Evolutionary conservation across 2,329 filamentous ascomycete species (phyloP).

Genomic region (Colletotrichum godetiae): DNA sequence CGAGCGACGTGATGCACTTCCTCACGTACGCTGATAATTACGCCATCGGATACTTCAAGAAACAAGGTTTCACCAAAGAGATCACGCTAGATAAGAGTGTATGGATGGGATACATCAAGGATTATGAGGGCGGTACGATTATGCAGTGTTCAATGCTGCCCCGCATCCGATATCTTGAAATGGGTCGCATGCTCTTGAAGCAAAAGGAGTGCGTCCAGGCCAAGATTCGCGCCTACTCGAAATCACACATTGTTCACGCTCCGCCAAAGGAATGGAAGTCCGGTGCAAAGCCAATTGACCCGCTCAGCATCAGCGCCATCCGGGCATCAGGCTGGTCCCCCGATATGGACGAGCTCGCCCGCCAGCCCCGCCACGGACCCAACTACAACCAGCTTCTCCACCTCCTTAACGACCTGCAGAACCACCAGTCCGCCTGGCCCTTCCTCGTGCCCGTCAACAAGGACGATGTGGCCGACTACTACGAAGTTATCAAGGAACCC

Average conservation of each 20-base stretch:
- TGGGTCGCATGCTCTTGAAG: constrained; percentile 93
- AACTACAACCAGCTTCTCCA: constrained; percentile 96
- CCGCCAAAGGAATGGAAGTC: constrained; percentile 90
- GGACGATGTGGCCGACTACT: constrained; percentile 98
- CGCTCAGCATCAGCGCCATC: constrained; percentile 88
- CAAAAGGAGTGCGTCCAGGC: constrained; percentile 96
- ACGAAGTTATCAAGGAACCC: constrained; percentile 96
- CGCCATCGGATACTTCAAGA: constrained; percentile 98
- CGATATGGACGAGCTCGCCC: constrained; percentile 96
- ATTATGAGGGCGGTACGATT: constrained; percentile 98
- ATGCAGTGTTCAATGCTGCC: constrained; percentile 99
- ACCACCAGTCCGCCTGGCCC: constrained; percentile 92
- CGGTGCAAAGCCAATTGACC: constrained; percentile 81
- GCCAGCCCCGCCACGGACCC: constrained; percentile 93
- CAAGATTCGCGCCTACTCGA: constrained; percentile 92
- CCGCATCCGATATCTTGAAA: constrained; percentile 92
- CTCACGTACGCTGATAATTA: constrained; percentile 99
- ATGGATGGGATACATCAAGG: constrained; percentile 99
- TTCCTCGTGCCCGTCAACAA: constrained; percentile 94
- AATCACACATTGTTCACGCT: constrained; percentile 86
- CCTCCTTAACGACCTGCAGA: constrained; percentile 94
- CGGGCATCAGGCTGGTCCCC: constrained; percentile 93
- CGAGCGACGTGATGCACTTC: constrained; percentile 97
- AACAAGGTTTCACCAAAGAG: constrained; percentile 98
- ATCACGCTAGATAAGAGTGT: constrained; percentile 90